Conservation (phyloP, 805 yeast species). For the Maudiozyma barnettii region DNA sequence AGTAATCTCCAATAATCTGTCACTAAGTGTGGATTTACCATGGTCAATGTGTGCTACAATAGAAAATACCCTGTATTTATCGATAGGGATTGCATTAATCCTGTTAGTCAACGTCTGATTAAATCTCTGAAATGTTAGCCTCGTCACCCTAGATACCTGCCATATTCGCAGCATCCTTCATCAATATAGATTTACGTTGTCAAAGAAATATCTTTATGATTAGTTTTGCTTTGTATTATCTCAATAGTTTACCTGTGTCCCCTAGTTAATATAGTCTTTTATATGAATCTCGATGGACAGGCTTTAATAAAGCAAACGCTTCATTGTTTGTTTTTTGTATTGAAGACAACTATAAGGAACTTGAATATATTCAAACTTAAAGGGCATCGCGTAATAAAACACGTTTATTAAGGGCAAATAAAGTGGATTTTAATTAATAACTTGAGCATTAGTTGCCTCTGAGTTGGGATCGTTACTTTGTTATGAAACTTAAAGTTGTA, state of each 20-base stretch:
- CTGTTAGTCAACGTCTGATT: constrained; percentile 36
- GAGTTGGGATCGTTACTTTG: not conserved
- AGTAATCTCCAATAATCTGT: constrained; percentile 76
- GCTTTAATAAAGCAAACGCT: no score
- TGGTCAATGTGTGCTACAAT: constrained; percentile 96
- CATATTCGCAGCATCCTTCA: not conserved
- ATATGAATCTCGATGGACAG: no score
- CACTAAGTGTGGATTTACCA: constrained; percentile 81
- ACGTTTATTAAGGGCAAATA: no score
- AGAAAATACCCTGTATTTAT: constrained; percentile 79
- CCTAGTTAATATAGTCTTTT: no score
- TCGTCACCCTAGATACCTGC: constrained; percentile 6
- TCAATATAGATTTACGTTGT: not conserved
- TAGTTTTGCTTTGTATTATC: no score
- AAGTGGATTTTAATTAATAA: not conserved
- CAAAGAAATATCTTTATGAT: no score
- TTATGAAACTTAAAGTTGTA: constrained; percentile 24
- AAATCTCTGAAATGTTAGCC: not conserved
- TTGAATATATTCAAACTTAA: no score
- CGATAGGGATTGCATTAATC: constrained; percentile 70
- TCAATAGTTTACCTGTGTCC: no score
- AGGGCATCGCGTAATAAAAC: no score
- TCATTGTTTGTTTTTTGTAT: no score
- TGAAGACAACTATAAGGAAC: no score
- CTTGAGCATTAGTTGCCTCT: not conserved